Base-by-base conservation (phyloP, 2,329 filamentous ascomycete species). In the Ophiostoma ips region DNA sequence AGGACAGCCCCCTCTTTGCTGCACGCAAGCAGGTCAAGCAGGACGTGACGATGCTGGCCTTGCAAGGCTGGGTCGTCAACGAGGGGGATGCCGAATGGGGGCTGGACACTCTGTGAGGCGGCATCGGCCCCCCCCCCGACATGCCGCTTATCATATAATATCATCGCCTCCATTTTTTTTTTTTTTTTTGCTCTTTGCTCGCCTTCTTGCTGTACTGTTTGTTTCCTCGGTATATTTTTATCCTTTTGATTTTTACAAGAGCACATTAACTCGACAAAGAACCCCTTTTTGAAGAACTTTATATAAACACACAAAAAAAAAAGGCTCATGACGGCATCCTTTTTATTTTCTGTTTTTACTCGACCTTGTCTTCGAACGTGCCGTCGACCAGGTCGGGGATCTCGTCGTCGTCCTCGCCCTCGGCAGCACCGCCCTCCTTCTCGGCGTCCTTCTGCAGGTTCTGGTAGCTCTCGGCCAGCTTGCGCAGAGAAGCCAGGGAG, bases 381-480 rank as follows among this genome's bases (percentile, higher is more conserved):
- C 95, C 87, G 64, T 92, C 92, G 56, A 98, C 90, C 59, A 98
- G 77, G 61, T 96, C 89, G 61, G 92, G 92, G 68, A 98, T 98
- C 68, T 96, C 92, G 61, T 94, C 88, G 55, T 92, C 87, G 51
- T 82, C 79, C 62, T 83, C 79, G 69, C 84, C 82, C 63, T 81
- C 85, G 58, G 81, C 83, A n/a, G 84, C 86, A 69, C 87, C 86
- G 64, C 81, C 83, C 75, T 95, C 49, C 69, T 84, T 82, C 50
- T 76, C 82, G 64, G 84, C 86, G 69, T 87, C 85, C 65, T 81
- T 83, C 75, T 95, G 90, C 81, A 96, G 81, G 75, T 81, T 92
- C 82, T 98, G 92, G 80, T 98, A 98, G 79, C 85, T 94, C 80
- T 98, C 92, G 62, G 92, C 92, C 57, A 98, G 81, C 78, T 96